These are phyloP conservation scores for Plasmopara viticola DNA, from an alignment of 352 stramenopile genomes.

Conservation along the genomic window DNA sequence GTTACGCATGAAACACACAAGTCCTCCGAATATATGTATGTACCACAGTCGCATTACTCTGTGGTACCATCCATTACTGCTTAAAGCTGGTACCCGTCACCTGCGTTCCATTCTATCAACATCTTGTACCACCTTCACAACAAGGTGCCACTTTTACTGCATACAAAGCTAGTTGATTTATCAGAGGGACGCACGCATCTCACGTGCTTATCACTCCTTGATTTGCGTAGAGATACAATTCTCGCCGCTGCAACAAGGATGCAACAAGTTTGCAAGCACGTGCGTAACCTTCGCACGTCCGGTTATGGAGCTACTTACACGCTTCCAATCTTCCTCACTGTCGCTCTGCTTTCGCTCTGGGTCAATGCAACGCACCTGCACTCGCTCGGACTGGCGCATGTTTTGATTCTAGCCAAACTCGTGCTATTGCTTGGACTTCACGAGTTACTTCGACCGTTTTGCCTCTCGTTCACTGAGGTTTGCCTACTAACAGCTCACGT, in stretches of 20 bases:
- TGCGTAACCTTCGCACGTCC: slow-evolving; percentile 7
- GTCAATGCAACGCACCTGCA: slow-evolving; percentile 24
- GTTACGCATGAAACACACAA: neutral
- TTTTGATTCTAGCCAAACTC: slow-evolving; percentile 18
- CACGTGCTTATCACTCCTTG: too few relatives aligned
- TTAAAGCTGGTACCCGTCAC: neutral
- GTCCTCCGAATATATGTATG: neutral
- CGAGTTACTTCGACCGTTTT: slow-evolving; percentile 38
- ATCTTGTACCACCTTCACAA: neutral
- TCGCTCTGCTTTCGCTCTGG: slow-evolving; percentile 19
- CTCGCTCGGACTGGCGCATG: slow-evolving; percentile 16
- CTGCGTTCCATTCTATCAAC: neutral
- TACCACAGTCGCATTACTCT: neutral
- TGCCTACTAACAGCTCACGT: slow-evolving; percentile 21
- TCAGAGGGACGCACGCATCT: slow-evolving; percentile 10
- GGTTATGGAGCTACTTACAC: slow-evolving; percentile 22
- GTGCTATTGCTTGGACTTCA: slow-evolving; percentile 23
- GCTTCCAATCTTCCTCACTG: slow-evolving; percentile 12
- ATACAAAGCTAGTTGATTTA: neutral
- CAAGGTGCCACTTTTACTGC: neutral
- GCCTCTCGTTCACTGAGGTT: slow-evolving; percentile 26
- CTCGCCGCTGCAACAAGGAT: slow-evolving; percentile 5
- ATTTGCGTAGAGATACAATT: neutral
- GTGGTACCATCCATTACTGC: neutral
- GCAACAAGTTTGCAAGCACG: slow-evolving; percentile 17